Conservation (phyloP, 139 green algal species). For the Picochlorum sp. region DNA sequence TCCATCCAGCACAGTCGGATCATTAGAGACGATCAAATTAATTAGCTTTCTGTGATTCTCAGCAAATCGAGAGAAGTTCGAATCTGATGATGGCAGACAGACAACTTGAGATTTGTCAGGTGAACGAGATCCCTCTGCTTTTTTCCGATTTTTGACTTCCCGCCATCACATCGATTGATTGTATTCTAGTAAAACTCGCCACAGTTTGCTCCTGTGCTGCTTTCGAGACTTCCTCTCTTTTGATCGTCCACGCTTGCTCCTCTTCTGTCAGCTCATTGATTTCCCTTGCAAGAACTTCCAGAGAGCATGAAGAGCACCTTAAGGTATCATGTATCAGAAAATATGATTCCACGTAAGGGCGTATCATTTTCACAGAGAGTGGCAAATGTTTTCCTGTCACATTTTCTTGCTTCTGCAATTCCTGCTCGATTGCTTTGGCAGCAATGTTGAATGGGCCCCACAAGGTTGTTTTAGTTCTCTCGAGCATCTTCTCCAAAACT, state of each 20-base stretch:
- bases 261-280: conserved; percentile 5
- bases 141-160: too few relatives aligned
- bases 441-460: conserved; percentile 12
- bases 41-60: conserved; percentile 80
- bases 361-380: conserved; percentile 56
- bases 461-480: conserved; percentile 7
- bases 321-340: conserved; percentile 66
- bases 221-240: neutral
- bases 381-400: conserved; percentile 45
- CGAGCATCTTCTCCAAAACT: neutral
- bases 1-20: conserved; percentile 67
- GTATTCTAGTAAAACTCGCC: neutral
- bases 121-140: too few relatives aligned
- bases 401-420: neutral
- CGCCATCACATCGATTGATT: neutral
- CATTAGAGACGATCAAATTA: conserved; percentile 79
- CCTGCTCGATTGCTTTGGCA: conserved; percentile 10
- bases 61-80: conserved; percentile 50
- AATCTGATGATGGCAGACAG: conserved; percentile 10
- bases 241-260: neutral
- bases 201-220: neutral
- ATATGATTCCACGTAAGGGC: conserved; percentile 88
- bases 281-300: conserved; percentile 6
- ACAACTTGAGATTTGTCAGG: neutral
- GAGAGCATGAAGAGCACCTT: conserved; percentile 9